Conservation (phyloP, 192 early-diverging fungal species). For the Irineochytrium annulatum region DNA sequence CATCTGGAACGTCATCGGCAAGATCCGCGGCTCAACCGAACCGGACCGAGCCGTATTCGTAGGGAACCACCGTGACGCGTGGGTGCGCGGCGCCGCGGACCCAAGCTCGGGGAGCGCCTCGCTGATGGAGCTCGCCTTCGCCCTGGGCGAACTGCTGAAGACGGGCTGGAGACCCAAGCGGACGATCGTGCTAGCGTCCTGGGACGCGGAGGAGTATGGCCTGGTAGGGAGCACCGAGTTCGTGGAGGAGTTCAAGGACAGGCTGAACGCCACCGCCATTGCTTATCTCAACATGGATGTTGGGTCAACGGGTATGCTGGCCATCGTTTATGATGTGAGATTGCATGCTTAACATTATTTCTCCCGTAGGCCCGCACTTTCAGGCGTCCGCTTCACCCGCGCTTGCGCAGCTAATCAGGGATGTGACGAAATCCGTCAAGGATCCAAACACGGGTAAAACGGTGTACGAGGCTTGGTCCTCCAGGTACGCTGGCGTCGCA, state of each 20-base stretch:
- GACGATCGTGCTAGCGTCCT: constrained; percentile 55
- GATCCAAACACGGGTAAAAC: constrained; percentile 29
- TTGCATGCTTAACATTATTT: too few relatives aligned
- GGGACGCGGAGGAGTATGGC: constrained; percentile 68
- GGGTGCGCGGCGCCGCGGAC: constrained; percentile 61
- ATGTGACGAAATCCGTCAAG: constrained; percentile 39
- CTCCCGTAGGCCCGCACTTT: constrained; percentile 38
- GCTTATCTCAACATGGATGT: constrained; percentile 59
- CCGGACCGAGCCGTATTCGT: constrained; percentile 48
- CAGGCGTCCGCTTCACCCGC: constrained; percentile 42
- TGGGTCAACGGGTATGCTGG: background rate
- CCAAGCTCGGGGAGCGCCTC: constrained; percentile 57
- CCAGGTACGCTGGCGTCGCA: too few relatives aligned
- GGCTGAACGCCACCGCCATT: constrained; percentile 44
- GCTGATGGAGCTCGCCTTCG: constrained; percentile 52
- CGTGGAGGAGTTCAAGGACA: constrained; percentile 55
- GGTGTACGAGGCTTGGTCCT: background rate
- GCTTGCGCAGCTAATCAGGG: constrained; percentile 39
- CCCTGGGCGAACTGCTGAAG: constrained; percentile 46
- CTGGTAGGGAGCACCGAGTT: constrained; percentile 62
- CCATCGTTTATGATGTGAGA: too few relatives aligned
- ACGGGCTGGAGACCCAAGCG: constrained; percentile 60
- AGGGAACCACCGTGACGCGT: constrained; percentile 65
- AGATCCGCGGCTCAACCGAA: constrained; percentile 49
- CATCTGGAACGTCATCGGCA: constrained; percentile 60